Evolutionary conservation across 2,329 filamentous ascomycete genomes (phyloP).

Genomic region (Penicillium hesseltinei): DNA sequence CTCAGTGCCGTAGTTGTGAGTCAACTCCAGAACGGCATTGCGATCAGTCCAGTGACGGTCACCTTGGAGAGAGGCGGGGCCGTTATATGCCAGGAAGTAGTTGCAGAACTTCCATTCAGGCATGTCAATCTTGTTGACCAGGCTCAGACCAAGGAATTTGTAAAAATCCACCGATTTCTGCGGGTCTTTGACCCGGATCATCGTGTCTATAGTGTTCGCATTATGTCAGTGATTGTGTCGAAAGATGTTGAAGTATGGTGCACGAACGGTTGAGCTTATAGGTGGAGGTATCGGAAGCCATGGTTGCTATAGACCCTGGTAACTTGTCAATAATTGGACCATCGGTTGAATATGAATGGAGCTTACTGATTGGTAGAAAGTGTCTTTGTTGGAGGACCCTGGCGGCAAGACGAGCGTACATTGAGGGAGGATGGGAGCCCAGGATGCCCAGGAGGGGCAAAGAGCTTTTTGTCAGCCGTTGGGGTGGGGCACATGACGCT

Average conservation of each 20-base stretch:
- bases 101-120: conserved; percentile 90
- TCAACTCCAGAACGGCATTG: conserved; percentile 85
- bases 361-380: conserved; percentile 19
- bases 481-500: conserved; percentile 18
- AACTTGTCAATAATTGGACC: conserved; percentile 14
- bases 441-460: neutral
- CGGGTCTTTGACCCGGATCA: conserved; percentile 93
- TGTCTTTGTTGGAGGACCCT: conserved; percentile 23
- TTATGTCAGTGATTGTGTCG: conserved; percentile 15
- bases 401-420: conserved; percentile 26
- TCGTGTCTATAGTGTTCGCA: conserved; percentile 45
- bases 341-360: conserved; percentile 5
- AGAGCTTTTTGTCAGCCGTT: conserved; percentile 17
- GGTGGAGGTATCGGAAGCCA: conserved; percentile 57
- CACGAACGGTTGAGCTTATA: conserved; percentile 65
- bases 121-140: conserved; percentile 76
- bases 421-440: conserved; percentile 10
- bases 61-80: conserved; percentile 68
- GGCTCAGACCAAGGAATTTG: conserved; percentile 82
- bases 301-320: conserved; percentile 46
- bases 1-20: conserved; percentile 85
- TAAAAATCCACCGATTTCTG: conserved; percentile 89
- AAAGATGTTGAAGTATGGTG: neutral
- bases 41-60: conserved; percentile 76
- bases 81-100: conserved; percentile 91